Conservation (phyloP, 345 rosid genomes). For the Populus davidiana region DNA sequence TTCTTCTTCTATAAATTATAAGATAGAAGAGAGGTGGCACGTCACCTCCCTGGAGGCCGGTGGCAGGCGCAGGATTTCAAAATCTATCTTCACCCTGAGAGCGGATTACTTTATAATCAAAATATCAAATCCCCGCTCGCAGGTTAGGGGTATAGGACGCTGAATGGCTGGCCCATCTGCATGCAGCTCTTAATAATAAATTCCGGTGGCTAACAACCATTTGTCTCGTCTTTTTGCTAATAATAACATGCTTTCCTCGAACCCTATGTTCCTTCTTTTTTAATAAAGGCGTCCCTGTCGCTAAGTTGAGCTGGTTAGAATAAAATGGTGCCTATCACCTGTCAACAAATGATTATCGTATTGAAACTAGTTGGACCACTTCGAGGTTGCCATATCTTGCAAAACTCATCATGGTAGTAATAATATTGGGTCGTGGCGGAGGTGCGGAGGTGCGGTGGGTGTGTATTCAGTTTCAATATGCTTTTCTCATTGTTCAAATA, state of each 20-base stretch:
- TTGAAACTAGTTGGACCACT: neutral
- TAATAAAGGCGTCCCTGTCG: neutral
- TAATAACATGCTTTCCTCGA: constrained; percentile 4
- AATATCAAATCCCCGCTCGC: neutral
- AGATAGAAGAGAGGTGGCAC: neutral
- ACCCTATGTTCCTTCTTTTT: neutral
- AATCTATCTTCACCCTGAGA: neutral
- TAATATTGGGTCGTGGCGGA: neutral
- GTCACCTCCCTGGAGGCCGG: neutral
- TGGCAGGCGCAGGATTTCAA: neutral
- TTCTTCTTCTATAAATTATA: neutral
- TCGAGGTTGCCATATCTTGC: neutral
- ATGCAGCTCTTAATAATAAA: constrained; percentile 1
- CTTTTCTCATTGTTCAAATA: neutral
- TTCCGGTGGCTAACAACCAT: neutral
- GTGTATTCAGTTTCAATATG: neutral
- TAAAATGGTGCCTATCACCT: neutral
- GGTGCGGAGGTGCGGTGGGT: neutral
- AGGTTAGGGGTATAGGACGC: neutral
- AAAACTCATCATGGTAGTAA: neutral
- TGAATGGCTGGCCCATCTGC: neutral
- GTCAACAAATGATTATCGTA: constrained; percentile 1
- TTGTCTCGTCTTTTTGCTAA: neutral
- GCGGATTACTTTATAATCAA: neutral
- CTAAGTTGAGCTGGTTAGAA: neutral